Percentiles rank a stretch among this genome's conserved stretches.
Evolutionary conservation across 768 basidiomycete genomes (phyloP).

Genomic region (Tubosaeta sp.): DNA sequence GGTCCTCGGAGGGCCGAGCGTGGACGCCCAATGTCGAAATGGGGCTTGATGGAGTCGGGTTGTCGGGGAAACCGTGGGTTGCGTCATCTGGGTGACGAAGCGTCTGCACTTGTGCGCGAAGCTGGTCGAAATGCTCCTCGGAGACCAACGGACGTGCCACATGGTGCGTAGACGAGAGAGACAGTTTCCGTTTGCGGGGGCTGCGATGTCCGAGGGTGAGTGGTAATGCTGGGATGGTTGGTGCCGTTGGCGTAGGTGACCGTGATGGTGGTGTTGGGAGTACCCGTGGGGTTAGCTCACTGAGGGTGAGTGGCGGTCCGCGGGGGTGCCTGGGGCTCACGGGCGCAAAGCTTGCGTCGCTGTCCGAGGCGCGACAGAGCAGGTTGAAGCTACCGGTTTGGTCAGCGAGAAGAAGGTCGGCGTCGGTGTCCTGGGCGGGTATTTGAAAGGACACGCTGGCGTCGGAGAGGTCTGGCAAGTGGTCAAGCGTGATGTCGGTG

Average conservation of each 20-base stretch:
- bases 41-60: neutral
- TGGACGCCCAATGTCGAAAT: neutral
- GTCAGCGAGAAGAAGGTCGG: conserved; percentile 38
- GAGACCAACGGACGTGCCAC: conserved; percentile 15
- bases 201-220: conserved; percentile 13
- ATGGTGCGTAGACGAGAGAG: conserved; percentile 2
- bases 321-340: conserved; percentile 25
- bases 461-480: conserved; percentile 51
- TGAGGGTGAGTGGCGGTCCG: conserved; percentile 34
- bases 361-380: conserved; percentile 29
- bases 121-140: conserved; percentile 24
- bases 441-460: conserved; percentile 45
- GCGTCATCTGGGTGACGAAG: conserved; percentile 11
- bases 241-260: conserved; percentile 12
- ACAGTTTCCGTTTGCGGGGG: conserved; percentile 2
- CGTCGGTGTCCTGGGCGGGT: conserved; percentile 33
- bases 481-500: conserved; percentile 45
- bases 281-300: conserved; percentile 40
- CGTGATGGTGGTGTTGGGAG: conserved; percentile 1
- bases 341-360: conserved; percentile 37
- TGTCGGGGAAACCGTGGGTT: neutral
- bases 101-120: conserved; percentile 16
- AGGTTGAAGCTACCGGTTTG: conserved; percentile 37
- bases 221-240: conserved; percentile 1
- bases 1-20: conserved; percentile 1